Evolutionary conservation across 805 yeast genomes (phyloP), one percentile per base, ranked within the genome.

Genomic region (Starmerella scarabaei): DNA sequence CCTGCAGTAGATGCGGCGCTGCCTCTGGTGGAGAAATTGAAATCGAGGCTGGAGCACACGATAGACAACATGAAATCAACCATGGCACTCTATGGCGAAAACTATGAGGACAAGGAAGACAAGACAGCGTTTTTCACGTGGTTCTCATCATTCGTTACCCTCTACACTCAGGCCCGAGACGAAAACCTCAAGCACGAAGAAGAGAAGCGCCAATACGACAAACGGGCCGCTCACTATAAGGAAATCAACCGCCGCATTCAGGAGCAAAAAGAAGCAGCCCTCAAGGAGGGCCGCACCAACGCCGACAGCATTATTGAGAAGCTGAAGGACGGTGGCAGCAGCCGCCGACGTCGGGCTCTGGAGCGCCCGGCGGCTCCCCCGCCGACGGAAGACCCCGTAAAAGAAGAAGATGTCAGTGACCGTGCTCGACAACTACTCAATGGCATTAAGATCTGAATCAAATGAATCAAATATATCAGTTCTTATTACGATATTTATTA

Each of bases 71-170:
- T 80, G 54, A 73, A 73, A 38, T 66, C 69, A 26, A 64, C 85
- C 47, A 79, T 91, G 93, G 69, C 69, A 47, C 75, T 72, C 51
- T 91, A 82, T 56, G 97, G 96, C n/a, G 98, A 91, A 60, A 93
- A 83, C 56, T 68, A 80, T 1, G 61, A 58, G 7, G 96, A 88
- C 57, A 64, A 71, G 29, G 65, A 67, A 48, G 72, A 86, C 15
- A 71, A 78, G 39, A 71, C 73, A 44, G 62, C 75, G 0, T 88
- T 91, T 52, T 83, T 88, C 55, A 68, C 65, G 45, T 82, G 83
- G 57, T 80, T 91, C 60, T 69, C 80, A n/a, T 72, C 74, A 38
- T 91, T 91, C 58, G 72, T 82, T 1, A 64, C 64, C 29, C 93
- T 83, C 53, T 93, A 80, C 61, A 75, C 79, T 56, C 77, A 72